Base-by-base conservation (phyloP, 2,329 filamentous ascomycete species). In the Curvularia verruculosa region DNA sequence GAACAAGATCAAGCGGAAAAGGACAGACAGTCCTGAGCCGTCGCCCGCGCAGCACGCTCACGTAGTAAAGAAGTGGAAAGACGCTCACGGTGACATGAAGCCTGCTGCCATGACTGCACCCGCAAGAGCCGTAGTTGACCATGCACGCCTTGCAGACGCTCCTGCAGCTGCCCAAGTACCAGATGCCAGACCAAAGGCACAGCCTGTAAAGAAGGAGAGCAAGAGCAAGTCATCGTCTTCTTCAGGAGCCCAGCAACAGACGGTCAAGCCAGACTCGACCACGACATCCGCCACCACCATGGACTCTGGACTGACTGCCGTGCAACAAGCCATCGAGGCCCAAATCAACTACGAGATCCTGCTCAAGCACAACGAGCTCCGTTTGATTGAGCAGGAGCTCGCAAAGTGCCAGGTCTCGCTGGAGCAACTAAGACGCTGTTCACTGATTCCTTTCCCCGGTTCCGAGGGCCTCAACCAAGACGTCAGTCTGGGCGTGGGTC, bases 381-480 rank as follows among this genome's bases (percentile, higher is more conserved):
- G 93, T 55, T 83, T 96, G 66, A 96, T 98, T 76, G 92, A 98
- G 73, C 92, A 96, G 78, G 95, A 98, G 79, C 84, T 98, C 64
- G 94, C 92, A 64, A 98, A 97, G 80, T 97, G 93, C 73, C 93
- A 98, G 80, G 82, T 93, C 63, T 92, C 93, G 10, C 83, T 98
- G 66, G 95, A 99, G 79, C 95, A 98, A 79, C 82, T 99, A 61
- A 90, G 95, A 67, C 88, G 95, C 59, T 97, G 93, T 78, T 89
- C 95, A 73, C 83, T 98, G 65, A 94, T 96, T 67, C 94, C 94
- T 4, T 98, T 92, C 75, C 93, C 94, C 29, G 86, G 88, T 62
- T 85, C 86, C 61, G 83, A 85, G 61, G 85, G 86, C 39, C 86
- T 87, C 8, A 88, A 89, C 24, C 80, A 85, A 62, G 83, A 89